phyloP scores from a whole-genome alignment of 2,329 filamentous ascomycete species.

The Lizonia empirigonia region DNA sequence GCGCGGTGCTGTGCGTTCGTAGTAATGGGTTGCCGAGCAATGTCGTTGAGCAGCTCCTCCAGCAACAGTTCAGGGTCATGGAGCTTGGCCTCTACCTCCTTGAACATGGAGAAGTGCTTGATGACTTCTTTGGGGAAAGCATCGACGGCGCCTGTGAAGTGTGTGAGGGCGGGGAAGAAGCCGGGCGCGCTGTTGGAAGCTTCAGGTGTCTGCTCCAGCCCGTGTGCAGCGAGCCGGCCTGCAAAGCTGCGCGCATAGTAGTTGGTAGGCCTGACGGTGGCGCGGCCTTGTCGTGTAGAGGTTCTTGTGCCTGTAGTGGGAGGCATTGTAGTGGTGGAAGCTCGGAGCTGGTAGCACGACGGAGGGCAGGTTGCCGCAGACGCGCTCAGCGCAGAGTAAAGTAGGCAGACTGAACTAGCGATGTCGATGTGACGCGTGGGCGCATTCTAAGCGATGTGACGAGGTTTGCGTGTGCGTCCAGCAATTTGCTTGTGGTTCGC shows the following conservation, averaged over 20 bases:
- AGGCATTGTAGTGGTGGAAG: constrained; percentile 39
- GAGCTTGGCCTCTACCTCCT: constrained; percentile 97
- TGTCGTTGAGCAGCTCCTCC: constrained; percentile 72
- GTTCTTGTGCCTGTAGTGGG: constrained; percentile 43
- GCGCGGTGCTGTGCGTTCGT: constrained; percentile 38
- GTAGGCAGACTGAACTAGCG: constrained; percentile 23
- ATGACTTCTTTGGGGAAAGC: constrained; percentile 94
- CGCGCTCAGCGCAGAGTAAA: constrained; percentile 26
- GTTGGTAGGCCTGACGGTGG: constrained; percentile 55
- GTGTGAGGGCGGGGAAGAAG: constrained; percentile 70
- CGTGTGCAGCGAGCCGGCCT: constrained; percentile 43
- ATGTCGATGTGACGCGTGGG: constrained; percentile 28
- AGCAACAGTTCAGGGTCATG: constrained; percentile 85
- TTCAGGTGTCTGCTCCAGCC: constrained; percentile 47
- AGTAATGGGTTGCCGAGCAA: constrained; percentile 56
- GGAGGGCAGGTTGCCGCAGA: constrained; percentile 22
- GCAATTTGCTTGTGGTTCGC: constrained; percentile 24
- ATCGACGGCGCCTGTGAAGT: constrained; percentile 89
- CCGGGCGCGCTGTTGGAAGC: constrained; percentile 49
- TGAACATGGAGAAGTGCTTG: constrained; percentile 91
- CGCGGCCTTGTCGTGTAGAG: constrained; percentile 55
- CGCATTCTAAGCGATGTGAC: constrained; percentile 37
- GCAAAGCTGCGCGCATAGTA: constrained; percentile 59
- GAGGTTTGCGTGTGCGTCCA: constrained; percentile 28
- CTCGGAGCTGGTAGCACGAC: constrained; percentile 25